A percentile compares a stretch with the other conserved stretches of the same genome.
These are phyloP conservation scores for Solanum phureja DNA, from an alignment of 257 asterid genomes.

Conservation along the genomic window DNA sequence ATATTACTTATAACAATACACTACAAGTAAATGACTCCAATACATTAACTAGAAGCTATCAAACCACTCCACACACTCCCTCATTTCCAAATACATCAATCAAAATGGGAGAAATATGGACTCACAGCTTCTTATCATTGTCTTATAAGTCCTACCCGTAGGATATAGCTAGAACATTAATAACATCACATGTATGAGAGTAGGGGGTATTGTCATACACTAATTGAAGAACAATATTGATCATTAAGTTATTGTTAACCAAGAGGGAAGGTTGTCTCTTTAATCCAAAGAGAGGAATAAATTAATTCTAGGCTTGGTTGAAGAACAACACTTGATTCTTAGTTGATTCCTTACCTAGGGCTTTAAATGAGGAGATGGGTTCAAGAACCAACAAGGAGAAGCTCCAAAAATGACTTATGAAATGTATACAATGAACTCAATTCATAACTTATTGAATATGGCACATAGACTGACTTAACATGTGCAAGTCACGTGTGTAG, in stretches of 20 bases:
- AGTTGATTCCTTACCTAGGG: background rate
- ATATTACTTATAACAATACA: background rate
- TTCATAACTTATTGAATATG: background rate
- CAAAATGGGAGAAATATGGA: background rate
- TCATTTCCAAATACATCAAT: background rate
- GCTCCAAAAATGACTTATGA: background rate
- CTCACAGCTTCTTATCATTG: background rate
- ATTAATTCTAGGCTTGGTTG: background rate
- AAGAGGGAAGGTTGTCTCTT: background rate
- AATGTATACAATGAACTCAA: background rate
- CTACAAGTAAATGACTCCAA: background rate
- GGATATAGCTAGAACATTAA: no score
- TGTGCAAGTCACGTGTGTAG: background rate
- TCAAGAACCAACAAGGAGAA: background rate
- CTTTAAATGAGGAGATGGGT: background rate
- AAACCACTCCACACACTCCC: background rate
- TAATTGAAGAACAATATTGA: no score
- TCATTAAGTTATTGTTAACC: background rate
- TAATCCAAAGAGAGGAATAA: background rate
- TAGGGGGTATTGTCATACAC: background rate
- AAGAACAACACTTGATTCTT: no score
- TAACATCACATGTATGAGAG: no score
- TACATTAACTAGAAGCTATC: background rate
- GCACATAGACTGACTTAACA: background rate
- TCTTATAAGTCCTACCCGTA: background rate